phyloP scores from a whole-genome alignment of 805 yeast species.

The Candida alai region DNA sequence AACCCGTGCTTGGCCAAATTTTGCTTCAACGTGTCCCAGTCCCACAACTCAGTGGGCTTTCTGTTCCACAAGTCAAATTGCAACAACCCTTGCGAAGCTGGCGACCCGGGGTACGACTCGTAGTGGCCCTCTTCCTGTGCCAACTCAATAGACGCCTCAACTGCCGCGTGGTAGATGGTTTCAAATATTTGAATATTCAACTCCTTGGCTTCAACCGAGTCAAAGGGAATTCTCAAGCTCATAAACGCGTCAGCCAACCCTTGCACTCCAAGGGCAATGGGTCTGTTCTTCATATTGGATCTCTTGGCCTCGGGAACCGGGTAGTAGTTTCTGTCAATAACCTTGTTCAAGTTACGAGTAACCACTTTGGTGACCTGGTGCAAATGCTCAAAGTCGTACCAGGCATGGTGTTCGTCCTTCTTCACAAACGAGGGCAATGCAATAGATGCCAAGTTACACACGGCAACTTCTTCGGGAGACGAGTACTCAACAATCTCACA shows the following conservation, averaged over 20 bases:
- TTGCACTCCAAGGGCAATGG: constrained; percentile 62
- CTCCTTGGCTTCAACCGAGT: constrained; percentile 52
- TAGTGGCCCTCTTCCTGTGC: constrained; percentile 50
- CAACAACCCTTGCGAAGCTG: constrained; percentile 54
- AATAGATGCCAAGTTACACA: constrained; percentile 58
- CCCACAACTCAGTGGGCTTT: constrained; percentile 56
- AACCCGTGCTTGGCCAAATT: constrained; percentile 47
- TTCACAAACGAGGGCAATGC: constrained; percentile 56
- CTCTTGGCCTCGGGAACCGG: constrained; percentile 53
- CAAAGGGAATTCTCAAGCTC: constrained; percentile 54
- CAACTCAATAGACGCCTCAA: constrained; percentile 54
- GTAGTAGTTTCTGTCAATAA: constrained; percentile 53
- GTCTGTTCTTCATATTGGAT: constrained; percentile 57
- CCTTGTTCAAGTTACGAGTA: constrained; percentile 51
- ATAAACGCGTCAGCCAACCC: constrained; percentile 59
- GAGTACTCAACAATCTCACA: constrained; percentile 64
- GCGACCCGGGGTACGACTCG: constrained; percentile 51
- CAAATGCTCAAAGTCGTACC: constrained; percentile 54
- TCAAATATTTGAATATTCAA: constrained; percentile 58
- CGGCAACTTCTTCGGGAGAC: constrained; percentile 55
- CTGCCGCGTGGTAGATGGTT: constrained; percentile 58
- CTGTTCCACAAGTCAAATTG: constrained; percentile 58
- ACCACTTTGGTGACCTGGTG: constrained; percentile 54
- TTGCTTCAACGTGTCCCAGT: constrained; percentile 54
- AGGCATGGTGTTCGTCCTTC: constrained; percentile 34